Base-by-base conservation (phyloP, 1,284 basidiomycete species). In the Fomitopsis schrenkii region DNA sequence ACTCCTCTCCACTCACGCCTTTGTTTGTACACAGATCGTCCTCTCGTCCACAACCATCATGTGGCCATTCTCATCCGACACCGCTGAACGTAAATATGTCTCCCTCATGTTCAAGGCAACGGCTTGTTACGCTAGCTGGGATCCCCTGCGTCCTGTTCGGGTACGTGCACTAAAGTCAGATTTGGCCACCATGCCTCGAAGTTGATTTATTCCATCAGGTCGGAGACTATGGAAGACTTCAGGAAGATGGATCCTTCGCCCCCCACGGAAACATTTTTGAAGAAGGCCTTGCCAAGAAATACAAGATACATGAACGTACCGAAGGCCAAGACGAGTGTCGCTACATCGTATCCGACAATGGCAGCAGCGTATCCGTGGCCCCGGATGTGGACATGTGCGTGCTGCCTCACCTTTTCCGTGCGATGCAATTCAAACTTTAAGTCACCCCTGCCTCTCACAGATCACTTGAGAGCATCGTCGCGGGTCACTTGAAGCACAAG, bases 261-360 rank as follows among this genome's bases (percentile, higher is more conserved):
- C 35, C 57, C 8, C 33, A 35, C 22, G 57, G 48, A 10, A 59
- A 59, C 48, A 59, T 59, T 33, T 59, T 59, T 46, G 57, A 41
- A 9, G 48, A 59, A 28, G 57, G 57, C n/a, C 36, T 59, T 2
- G 57, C 57, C 7, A 22, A 7, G 12, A 7, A 53, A 35, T 42
- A 59, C 46, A 50, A 46, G 14, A 59, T 59, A 19, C 38, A 40
- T 9, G 36, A 40, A 22, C n/a, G 17, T 4, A 42, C 33, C 10
- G 28, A 40, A 5, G 57, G 57, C 17, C 30, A 53, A 35, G 57
- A 59, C 26, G 26, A 50, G 26, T 30, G 36, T 14, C 57, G 57
- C 19, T 52, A 30, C 30, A 53, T 59, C 33, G 36, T 41, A 5
- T 59, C 57, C 6, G 28, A 50, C 45, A 59, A 53, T 14, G 46